Evolutionary conservation across 805 yeast genomes (phyloP).

Genomic region (Lachancea dasiensis): DNA sequence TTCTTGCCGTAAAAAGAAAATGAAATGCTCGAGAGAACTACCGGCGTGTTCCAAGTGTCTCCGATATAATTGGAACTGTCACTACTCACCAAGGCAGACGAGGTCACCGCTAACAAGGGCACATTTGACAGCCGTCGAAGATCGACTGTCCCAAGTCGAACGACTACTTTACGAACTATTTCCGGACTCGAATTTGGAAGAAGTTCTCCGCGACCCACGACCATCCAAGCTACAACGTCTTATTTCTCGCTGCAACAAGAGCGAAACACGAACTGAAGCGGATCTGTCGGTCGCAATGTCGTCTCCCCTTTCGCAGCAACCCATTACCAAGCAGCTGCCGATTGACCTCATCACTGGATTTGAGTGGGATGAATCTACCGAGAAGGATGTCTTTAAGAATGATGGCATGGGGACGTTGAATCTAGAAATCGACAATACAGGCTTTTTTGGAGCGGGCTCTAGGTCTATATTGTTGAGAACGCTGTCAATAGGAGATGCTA

Average conservation of each 20-base stretch:
- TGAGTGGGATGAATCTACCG: conserved; percentile 53
- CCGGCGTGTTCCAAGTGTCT: conserved; percentile 75
- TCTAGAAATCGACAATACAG: conserved; percentile 45
- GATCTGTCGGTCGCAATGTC: too few species aligned
- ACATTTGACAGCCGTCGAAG: conserved; percentile 71
- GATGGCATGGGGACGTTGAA: conserved; percentile 67
- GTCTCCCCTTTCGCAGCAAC: conserved; percentile 4
- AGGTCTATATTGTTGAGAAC: conserved; percentile 50
- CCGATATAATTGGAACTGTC: conserved; percentile 66
- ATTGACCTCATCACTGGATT: conserved; percentile 46
- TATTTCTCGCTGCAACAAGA: too few species aligned
- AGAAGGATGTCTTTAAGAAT: conserved; percentile 16
- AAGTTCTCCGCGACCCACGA: conserved; percentile 20
- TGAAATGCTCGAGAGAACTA: conserved; percentile 71
- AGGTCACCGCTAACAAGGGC: conserved; percentile 80
- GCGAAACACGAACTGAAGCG: too few species aligned
- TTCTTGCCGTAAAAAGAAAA: conserved; percentile 72
- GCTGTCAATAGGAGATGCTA: conserved; percentile 16
- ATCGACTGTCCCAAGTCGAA: conserved; percentile 44
- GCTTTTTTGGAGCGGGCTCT: conserved; percentile 63
- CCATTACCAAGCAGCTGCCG: conserved; percentile 36
- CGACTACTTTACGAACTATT: conserved; percentile 36
- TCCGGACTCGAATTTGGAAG: conserved; percentile 45
- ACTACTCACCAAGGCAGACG: conserved; percentile 70
- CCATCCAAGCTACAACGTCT: conserved; percentile 1